A percentile compares a stretch with the other conserved stretches of the same genome.
These are phyloP conservation scores for Trichoderma koningiopsis DNA, from an alignment of 2,329 filamentous ascomycete species.

Conservation along the genomic window DNA sequence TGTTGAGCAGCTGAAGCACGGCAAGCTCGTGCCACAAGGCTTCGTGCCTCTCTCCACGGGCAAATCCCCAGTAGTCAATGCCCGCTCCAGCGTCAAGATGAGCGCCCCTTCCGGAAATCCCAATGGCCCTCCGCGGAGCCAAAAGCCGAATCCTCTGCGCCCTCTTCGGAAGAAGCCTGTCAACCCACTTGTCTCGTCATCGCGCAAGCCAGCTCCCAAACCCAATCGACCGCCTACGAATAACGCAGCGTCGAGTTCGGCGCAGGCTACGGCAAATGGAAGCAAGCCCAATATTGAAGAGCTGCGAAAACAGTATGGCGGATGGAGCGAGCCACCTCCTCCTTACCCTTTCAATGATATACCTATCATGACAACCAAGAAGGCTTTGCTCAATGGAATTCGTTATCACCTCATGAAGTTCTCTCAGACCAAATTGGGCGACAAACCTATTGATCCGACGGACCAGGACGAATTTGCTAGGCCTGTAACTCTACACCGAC, in stretches of 20 bases:
- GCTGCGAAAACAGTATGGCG: slow-evolving; percentile 51
- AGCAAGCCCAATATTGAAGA: slow-evolving; percentile 44
- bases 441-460: slow-evolving; percentile 67
- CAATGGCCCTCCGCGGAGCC: slow-evolving; percentile 38
- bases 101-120: slow-evolving; percentile 44
- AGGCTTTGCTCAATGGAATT: slow-evolving; percentile 73
- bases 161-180: slow-evolving; percentile 48
- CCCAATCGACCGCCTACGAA: slow-evolving; percentile 30
- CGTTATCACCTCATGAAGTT: slow-evolving; percentile 89
- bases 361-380: slow-evolving; percentile 82
- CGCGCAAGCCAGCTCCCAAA: slow-evolving; percentile 46
- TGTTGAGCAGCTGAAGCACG: neutral
- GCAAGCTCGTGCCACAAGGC: slow-evolving; percentile 11
- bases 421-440: slow-evolving; percentile 55
- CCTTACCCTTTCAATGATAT: slow-evolving; percentile 54
- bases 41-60: slow-evolving; percentile 7
- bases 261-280: slow-evolving; percentile 34
- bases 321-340: slow-evolving; percentile 59
- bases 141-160: slow-evolving; percentile 43
- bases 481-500: slow-evolving; percentile 84
- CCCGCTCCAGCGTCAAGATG: slow-evolving; percentile 41
- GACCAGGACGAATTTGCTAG: slow-evolving; percentile 79
- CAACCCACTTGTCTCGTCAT: slow-evolving; percentile 67
- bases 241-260: slow-evolving; percentile 21
- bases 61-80: neutral